Conservation (phyloP, 1,139 yeast species). For the Geotrichum restrictum region DNA sequence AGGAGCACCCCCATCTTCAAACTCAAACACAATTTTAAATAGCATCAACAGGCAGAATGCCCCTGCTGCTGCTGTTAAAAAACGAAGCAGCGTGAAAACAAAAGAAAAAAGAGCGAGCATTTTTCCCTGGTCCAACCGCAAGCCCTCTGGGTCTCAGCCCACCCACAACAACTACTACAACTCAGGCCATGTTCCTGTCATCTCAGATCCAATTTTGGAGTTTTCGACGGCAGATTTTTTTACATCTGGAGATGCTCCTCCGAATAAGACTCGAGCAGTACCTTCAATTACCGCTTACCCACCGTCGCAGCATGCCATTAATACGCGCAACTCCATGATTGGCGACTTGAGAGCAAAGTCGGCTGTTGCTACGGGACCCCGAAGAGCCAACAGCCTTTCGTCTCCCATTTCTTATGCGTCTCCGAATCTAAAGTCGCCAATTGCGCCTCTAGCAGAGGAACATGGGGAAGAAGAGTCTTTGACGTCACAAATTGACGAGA, state of each 20-base stretch:
- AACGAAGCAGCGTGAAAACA: neutral
- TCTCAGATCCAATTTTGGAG: slow-evolving; percentile 22
- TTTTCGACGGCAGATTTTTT: slow-evolving; percentile 22
- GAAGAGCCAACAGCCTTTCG: slow-evolving; percentile 5
- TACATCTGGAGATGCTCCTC: slow-evolving; percentile 10
- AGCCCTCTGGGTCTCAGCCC: neutral
- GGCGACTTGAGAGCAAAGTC: neutral
- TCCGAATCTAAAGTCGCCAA: neutral
- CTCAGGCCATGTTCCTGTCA: slow-evolving; percentile 22
- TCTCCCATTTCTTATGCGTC: neutral
- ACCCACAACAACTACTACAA: slow-evolving; percentile 19
- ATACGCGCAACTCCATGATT: slow-evolving; percentile 20
- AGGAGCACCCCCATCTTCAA: neutral
- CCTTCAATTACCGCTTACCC: slow-evolving; percentile 18
- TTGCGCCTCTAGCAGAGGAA: slow-evolving; percentile 1
- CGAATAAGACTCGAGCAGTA: slow-evolving; percentile 11
- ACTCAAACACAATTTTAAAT: slow-evolving; percentile 1
- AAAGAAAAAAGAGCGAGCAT: slow-evolving; percentile 13
- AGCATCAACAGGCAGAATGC: neutral
- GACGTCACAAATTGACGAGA: neutral
- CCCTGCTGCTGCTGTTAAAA: neutral
- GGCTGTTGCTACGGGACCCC: neutral
- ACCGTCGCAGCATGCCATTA: slow-evolving; percentile 21
- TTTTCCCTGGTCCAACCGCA: slow-evolving; percentile 17
- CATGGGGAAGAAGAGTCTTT: neutral